Evolutionary conservation across 1,139 yeast genomes (phyloP).

Genomic region (Scheffersomyces quercinus): DNA sequence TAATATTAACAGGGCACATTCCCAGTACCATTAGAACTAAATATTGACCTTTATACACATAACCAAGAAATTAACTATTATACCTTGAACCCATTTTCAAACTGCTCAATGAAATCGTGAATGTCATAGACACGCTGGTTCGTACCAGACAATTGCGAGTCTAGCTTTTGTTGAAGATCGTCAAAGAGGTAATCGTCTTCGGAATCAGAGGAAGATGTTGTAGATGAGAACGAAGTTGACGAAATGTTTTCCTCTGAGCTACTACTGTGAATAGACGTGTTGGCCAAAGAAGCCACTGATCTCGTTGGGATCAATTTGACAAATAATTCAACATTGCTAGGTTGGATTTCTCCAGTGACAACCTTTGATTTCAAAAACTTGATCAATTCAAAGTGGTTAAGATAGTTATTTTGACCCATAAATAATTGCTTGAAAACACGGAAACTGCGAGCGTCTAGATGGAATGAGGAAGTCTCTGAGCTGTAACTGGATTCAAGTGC

Average conservation of each 20-base stretch:
- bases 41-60: no score
- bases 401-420: conserved; percentile 2
- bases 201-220: conserved; percentile 5
- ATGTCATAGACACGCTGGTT: conserved; percentile 29
- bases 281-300: conserved; percentile 1
- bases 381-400: conserved; percentile 11
- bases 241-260: background rate
- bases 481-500: conserved; percentile 7
- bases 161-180: conserved; percentile 22
- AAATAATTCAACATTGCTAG: conserved; percentile 10
- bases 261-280: no score
- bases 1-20: no score
- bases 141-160: conserved; percentile 22
- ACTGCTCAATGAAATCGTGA: conserved; percentile 21
- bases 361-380: conserved; percentile 10
- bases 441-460: background rate
- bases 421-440: background rate
- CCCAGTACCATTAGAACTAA: no score
- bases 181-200: conserved; percentile 24
- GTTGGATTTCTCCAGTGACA: conserved; percentile 9
- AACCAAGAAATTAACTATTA: conserved; percentile 1
- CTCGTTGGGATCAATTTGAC: conserved; percentile 14
- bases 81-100: conserved; percentile 25
- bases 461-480: background rate
- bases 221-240: conserved; percentile 4